A percentile compares a stretch with the other conserved stretches of the same genome.
These are phyloP conservation scores for Aspergillus candidus DNA, from an alignment of 2,329 filamentous ascomycete genomes.

Conservation along the genomic window DNA sequence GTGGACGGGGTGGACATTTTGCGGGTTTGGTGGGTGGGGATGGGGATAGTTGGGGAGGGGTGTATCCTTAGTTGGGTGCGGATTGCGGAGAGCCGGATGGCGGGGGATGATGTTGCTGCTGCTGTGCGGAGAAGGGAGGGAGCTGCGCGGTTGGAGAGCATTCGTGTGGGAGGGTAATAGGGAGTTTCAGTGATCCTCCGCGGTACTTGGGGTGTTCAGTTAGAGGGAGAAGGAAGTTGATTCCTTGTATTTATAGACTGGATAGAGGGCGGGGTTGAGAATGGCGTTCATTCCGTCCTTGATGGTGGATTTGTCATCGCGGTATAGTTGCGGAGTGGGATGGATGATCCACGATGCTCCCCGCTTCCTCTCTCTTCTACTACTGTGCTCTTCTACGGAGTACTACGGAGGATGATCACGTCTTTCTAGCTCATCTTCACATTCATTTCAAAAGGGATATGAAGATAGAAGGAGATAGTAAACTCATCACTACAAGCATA, in stretches of 20 bases:
- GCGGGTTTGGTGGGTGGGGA: slow-evolving; percentile 26
- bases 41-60: not conserved
- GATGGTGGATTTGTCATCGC: not conserved
- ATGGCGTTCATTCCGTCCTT: not conserved
- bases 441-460: no score
- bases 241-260: not conserved
- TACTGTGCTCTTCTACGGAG: no score
- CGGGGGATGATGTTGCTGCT: not conserved
- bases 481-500: no score
- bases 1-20: slow-evolving; percentile 51
- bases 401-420: no score
- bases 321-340: slow-evolving; percentile 5
- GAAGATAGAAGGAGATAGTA: no score
- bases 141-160: slow-evolving; percentile 4
- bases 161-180: not conserved
- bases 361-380: slow-evolving; percentile 8
- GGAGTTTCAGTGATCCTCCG: no score
- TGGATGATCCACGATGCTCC: slow-evolving; percentile 16
- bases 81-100: slow-evolving; percentile 8
- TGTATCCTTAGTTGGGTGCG: slow-evolving; percentile 5
- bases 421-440: no score
- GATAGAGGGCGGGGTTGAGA: not conserved
- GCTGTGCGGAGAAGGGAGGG: slow-evolving; percentile 1
- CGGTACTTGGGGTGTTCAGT: no score
- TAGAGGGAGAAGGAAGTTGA: not conserved